Evolutionary conservation across 2,329 filamentous ascomycete genomes (phyloP).

Genomic region (Pseudogymnoascus sp.): DNA sequence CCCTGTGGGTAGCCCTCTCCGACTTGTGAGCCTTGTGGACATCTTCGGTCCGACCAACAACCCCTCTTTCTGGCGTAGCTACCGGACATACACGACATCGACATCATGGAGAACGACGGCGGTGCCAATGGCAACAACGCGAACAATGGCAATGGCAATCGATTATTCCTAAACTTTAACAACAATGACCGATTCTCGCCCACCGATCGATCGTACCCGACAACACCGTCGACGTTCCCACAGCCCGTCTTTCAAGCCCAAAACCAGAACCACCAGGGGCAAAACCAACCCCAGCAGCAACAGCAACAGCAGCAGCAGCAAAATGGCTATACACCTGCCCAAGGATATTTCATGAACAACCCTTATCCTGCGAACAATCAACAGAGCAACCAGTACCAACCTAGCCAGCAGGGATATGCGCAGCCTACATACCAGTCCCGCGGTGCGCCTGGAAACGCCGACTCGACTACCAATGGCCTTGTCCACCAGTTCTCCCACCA

Average conservation of each 20-base stretch:
- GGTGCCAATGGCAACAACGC: conserved; percentile 19
- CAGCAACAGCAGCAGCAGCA: conserved; percentile 31
- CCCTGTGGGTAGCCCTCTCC: conserved; percentile 1
- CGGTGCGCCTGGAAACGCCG: conserved; percentile 51
- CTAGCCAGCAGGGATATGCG: conserved; percentile 46
- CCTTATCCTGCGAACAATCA: conserved; percentile 38
- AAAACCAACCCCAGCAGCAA: conserved; percentile 26
- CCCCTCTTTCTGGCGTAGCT: conserved; percentile 1
- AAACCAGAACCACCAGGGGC: conserved; percentile 29
- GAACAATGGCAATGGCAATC: conserved; percentile 35
- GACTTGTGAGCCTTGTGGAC: not conserved
- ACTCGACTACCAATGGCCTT: conserved; percentile 81
- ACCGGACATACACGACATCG: not conserved
- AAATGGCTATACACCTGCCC: conserved; percentile 36
- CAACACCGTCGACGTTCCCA: conserved; percentile 91
- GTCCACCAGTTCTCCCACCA: conserved; percentile 97
- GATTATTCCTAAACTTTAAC: conserved; percentile 58
- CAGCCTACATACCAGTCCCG: conserved; percentile 37
- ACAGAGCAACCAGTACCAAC: conserved; percentile 38
- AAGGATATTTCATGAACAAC: conserved; percentile 54
- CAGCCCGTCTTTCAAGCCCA: conserved; percentile 62
- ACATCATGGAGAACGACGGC: conserved; percentile 4
- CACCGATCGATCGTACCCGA: conserved; percentile 60
- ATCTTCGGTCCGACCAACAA: not conserved
- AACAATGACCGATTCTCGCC: conserved; percentile 55